Conservation (phyloP, 2,329 filamentous ascomycete species). For the Fusarium papillatum region DNA sequence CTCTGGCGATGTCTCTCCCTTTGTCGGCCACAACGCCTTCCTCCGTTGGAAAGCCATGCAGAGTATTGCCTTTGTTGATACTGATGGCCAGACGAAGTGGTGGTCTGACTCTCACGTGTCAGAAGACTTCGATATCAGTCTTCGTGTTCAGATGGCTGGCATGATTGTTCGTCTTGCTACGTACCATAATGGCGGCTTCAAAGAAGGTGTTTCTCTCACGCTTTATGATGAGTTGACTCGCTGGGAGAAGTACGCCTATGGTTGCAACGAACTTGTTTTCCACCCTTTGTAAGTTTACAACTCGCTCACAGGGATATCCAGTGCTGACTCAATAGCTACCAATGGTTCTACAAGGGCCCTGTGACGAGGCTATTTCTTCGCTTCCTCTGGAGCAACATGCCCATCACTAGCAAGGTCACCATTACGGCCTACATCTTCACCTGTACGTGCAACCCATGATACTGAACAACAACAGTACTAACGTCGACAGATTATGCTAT, state of each 20-base stretch:
- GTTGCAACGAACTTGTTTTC: conserved; percentile 79
- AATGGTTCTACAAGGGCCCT: conserved; percentile 73
- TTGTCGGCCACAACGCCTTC: conserved; percentile 84
- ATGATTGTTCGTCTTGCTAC: conserved; percentile 78
- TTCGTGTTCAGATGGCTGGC: conserved; percentile 78
- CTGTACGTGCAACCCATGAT: conserved; percentile 46
- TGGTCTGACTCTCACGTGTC: conserved; percentile 85
- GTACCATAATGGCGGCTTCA: conserved; percentile 78
- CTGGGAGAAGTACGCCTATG: conserved; percentile 82
- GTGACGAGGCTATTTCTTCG: conserved; percentile 68
- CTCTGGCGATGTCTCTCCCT: conserved; percentile 80
- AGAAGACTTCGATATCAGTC: conserved; percentile 83
- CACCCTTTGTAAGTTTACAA: conserved; percentile 65
- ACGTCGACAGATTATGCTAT: conserved; percentile 71
- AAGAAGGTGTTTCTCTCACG: conserved; percentile 80
- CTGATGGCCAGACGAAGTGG: conserved; percentile 71
- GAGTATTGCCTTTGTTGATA: conserved; percentile 39
- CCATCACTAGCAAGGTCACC: conserved; percentile 75
- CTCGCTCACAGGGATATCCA: accelerated
- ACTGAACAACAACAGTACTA: not conserved
- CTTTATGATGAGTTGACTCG: conserved; percentile 80
- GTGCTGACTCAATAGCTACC: conserved; percentile 35
- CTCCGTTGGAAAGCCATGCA: conserved; percentile 69
- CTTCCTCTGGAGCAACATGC: conserved; percentile 57
- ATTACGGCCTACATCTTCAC: conserved; percentile 79